Percentiles rank a stretch among this genome's conserved stretches.
phyloP scores from a whole-genome alignment of 352 stramenopile genomes.

The Peronospora belbahrii region DNA sequence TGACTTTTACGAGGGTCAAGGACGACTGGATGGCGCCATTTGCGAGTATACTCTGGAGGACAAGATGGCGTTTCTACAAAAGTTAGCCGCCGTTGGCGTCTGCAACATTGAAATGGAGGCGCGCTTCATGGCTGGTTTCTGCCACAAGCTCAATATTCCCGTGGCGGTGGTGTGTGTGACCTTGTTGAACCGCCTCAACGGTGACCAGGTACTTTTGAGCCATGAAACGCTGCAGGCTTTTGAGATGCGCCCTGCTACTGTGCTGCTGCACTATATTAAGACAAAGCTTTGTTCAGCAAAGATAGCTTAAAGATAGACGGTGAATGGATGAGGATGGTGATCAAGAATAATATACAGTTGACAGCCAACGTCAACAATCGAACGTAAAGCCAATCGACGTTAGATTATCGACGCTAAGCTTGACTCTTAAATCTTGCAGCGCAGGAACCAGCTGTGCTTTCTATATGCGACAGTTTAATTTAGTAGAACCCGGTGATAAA shows the following conservation, averaged over 20 bases:
- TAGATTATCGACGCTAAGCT: no score
- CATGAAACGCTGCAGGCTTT: constrained; percentile 57
- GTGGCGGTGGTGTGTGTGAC: constrained; percentile 66
- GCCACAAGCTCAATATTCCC: constrained; percentile 72
- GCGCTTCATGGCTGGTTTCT: constrained; percentile 61
- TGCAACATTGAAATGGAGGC: constrained; percentile 87
- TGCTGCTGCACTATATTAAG: constrained; percentile 77
- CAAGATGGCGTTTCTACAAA: constrained; percentile 66
- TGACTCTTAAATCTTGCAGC: no score
- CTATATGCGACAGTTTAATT: no score
- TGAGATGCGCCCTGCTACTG: constrained; percentile 44
- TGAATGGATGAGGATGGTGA: no score
- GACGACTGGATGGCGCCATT: constrained; percentile 73
- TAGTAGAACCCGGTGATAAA: no score
- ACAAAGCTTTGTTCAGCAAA: constrained; percentile 29
- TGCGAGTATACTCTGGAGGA: constrained; percentile 74
- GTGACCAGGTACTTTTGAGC: constrained; percentile 59
- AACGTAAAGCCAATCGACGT: no score
- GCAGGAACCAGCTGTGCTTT: no score
- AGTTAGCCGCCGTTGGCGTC: constrained; percentile 42
- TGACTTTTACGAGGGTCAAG: constrained; percentile 82
- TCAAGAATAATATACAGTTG: no score
- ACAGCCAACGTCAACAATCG: no score
- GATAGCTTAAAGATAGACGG: no score
- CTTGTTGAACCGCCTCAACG: constrained; percentile 70